A percentile compares a stretch with the other conserved stretches of the same genome.
phyloP scores from a whole-genome alignment of 2,329 filamentous ascomycete species.

The Talaromyces atroroseus region DNA sequence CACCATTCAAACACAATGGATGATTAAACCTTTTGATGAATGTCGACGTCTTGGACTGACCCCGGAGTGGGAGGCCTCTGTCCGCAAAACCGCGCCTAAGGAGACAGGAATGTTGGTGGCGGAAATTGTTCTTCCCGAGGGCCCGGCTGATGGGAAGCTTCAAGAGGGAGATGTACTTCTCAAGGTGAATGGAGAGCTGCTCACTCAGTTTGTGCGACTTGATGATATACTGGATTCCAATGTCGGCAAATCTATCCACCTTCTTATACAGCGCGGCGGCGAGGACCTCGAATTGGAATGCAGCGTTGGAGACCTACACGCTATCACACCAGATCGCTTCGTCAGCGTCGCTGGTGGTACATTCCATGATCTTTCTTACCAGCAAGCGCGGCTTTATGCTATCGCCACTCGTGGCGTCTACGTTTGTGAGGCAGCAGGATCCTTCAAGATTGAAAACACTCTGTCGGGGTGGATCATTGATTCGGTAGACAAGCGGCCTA shows the following conservation, averaged over 20 bases:
- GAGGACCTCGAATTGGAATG: slow-evolving; percentile 81
- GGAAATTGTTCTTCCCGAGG: slow-evolving; percentile 87
- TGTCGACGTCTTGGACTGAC: slow-evolving; percentile 83
- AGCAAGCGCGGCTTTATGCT: slow-evolving; percentile 92
- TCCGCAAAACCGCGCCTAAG: slow-evolving; percentile 77
- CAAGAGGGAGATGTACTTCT: slow-evolving; percentile 92
- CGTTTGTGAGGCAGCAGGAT: slow-evolving; percentile 89
- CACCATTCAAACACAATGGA: slow-evolving; percentile 96
- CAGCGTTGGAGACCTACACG: slow-evolving; percentile 80
- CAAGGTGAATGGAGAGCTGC: slow-evolving; percentile 85
- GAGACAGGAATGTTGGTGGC: slow-evolving; percentile 97
- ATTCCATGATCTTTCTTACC: slow-evolving; percentile 95
- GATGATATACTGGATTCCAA: slow-evolving; percentile 88
- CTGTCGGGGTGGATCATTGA: slow-evolving; percentile 93
- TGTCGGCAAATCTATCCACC: slow-evolving; percentile 69
- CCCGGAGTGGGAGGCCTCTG: slow-evolving; percentile 76
- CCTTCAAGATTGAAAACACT: slow-evolving; percentile 87
- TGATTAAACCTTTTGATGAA: slow-evolving; percentile 96
- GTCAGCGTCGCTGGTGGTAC: slow-evolving; percentile 89
- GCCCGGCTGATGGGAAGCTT: slow-evolving; percentile 78
- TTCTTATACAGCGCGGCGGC: slow-evolving; percentile 84
- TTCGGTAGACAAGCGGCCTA: slow-evolving; percentile 85
- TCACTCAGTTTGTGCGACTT: slow-evolving; percentile 87
- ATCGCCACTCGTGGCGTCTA: slow-evolving; percentile 90
- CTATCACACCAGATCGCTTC: slow-evolving; percentile 92